A percentile compares a stretch with the other conserved stretches of the same genome.
phyloP scores from a whole-genome alignment of 345 rosid species.

The Balakata baccata region DNA sequence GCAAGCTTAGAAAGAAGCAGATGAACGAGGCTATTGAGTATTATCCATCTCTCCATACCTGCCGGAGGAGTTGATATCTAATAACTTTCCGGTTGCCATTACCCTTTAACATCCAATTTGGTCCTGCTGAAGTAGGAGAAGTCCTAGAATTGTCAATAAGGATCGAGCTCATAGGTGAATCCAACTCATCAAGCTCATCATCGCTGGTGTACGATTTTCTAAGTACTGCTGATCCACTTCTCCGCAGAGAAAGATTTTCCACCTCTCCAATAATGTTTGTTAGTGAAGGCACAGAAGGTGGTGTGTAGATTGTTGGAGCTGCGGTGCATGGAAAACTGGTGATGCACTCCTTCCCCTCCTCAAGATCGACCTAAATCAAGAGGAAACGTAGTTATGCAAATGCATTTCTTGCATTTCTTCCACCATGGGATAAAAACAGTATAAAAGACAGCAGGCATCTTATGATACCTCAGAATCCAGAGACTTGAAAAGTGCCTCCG shows the following conservation, averaged over 20 bases:
- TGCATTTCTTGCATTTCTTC: neutral
- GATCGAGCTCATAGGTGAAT: conserved; percentile 59
- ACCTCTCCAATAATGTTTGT: conserved; percentile 51
- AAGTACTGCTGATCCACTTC: conserved; percentile 53
- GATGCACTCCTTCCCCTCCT: conserved; percentile 43
- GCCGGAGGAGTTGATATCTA: conserved; percentile 50
- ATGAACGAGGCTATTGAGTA: conserved; percentile 10
- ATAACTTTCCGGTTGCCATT: conserved; percentile 20
- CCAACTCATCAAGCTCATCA: conserved; percentile 84
- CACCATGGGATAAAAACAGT: too few species aligned
- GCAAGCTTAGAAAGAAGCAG: neutral
- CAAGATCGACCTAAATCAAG: conserved; percentile 42
- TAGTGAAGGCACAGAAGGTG: conserved; percentile 57
- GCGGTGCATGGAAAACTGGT: conserved; percentile 60
- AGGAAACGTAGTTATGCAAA: neutral
- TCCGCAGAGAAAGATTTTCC: conserved; percentile 39
- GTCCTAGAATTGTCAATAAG: conserved; percentile 35
- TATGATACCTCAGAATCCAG: conserved; percentile 56
- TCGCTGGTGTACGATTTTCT: conserved; percentile 76
- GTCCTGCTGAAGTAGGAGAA: conserved; percentile 14
- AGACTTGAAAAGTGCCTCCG: conserved; percentile 56
- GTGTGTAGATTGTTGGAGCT: conserved; percentile 49
- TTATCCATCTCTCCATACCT: conserved; percentile 62
- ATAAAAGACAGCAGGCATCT: neutral
- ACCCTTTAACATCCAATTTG: conserved; percentile 14